phyloP scores from a whole-genome alignment of 495 filamentous ascomycete species.

The Neurospora sp. region DNA sequence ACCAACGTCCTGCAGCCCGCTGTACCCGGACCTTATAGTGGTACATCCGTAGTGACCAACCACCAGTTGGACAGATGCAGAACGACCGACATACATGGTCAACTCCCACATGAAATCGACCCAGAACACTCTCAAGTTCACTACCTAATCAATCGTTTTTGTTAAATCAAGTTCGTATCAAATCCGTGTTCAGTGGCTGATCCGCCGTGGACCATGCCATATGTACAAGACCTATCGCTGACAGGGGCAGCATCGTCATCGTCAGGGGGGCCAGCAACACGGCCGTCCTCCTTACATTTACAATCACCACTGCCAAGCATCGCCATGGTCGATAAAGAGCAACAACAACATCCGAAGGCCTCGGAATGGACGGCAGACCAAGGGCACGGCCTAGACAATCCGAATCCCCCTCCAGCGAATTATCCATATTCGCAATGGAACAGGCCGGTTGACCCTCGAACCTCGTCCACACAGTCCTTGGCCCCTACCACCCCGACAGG shows the following conservation, averaged over 20 bases:
- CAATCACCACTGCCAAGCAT: neutral
- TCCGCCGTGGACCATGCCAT: neutral
- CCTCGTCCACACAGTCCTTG: constrained; percentile 55
- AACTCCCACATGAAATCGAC: neutral
- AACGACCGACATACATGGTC: neutral
- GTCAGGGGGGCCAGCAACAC: neutral
- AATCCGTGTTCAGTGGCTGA: neutral
- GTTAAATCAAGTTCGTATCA: neutral
- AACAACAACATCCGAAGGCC: neutral
- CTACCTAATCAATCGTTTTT: neutral
- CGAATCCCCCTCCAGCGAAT: neutral
- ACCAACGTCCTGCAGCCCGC: neutral
- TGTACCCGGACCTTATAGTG: neutral
- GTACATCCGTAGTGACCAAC: neutral
- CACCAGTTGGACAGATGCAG: neutral
- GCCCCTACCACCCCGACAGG: constrained; percentile 34
- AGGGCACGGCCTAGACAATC: neutral
- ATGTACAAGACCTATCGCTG: neutral
- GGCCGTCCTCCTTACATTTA: neutral
- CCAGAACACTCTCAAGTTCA: neutral
- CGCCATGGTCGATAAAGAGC: neutral
- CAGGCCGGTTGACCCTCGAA: constrained; percentile 40
- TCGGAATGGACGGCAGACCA: neutral
- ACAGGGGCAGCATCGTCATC: neutral
- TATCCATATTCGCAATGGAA: constrained; percentile 8